Evolutionary conservation across 2,329 filamentous ascomycete species (phyloP).

Genomic region (Phialophora tarda): DNA sequence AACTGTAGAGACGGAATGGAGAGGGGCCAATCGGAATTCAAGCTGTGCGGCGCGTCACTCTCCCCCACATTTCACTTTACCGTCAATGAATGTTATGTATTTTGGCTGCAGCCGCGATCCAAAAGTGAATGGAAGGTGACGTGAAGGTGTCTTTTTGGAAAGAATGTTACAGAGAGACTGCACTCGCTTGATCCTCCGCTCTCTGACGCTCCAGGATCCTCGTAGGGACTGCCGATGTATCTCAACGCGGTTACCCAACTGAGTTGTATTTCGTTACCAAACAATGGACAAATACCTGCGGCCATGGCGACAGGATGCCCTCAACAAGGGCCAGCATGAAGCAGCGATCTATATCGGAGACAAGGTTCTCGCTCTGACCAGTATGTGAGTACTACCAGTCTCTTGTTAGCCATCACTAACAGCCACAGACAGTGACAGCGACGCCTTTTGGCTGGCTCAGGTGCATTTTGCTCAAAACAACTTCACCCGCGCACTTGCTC

Average conservation of each 20-base stretch:
- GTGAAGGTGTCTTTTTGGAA: constrained; percentile 1
- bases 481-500: constrained; percentile 86
- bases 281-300: constrained; percentile 90
- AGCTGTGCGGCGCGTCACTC: constrained; percentile 15
- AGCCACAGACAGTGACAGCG: constrained; percentile 78
- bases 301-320: constrained; percentile 91
- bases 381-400: constrained; percentile 58
- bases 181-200: neutral
- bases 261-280: neutral
- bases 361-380: constrained; percentile 91
- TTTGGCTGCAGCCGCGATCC: constrained; percentile 8
- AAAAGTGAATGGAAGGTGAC: neutral
- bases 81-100: neutral
- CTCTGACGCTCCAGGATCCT: neutral
- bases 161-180: neutral
- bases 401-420: neutral
- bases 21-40: constrained; percentile 17
- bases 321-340: constrained; percentile 95
- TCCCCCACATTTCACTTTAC: constrained; percentile 23
- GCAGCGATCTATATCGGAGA: constrained; percentile 96
- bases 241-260: constrained; percentile 1
- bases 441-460: constrained; percentile 98
- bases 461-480: constrained; percentile 96
- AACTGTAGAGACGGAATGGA: neutral
- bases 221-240: constrained; percentile 6